Conservation (phyloP, 768 basidiomycete species). For the Tulasnella sp. region DNA sequence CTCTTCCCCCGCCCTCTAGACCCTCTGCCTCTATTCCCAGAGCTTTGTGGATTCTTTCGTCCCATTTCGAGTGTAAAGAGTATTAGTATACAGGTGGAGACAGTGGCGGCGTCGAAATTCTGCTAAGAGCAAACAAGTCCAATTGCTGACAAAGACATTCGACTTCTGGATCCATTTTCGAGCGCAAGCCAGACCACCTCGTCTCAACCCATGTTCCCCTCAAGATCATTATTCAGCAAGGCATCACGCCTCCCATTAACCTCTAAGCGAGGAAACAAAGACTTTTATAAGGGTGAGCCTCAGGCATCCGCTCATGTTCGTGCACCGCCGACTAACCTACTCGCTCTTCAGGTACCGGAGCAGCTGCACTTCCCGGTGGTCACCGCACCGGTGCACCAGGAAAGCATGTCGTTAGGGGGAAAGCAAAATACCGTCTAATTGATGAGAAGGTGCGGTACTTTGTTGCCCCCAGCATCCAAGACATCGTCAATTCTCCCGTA, state of each 20-base stretch:
- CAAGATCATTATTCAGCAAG: slow-evolving; percentile 66
- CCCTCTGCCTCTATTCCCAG: slow-evolving; percentile 22
- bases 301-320: neutral
- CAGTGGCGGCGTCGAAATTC: neutral
- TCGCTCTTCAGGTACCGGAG: slow-evolving; percentile 62
- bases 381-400: slow-evolving; percentile 86
- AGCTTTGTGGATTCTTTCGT: slow-evolving; percentile 26
- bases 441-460: slow-evolving; percentile 82
- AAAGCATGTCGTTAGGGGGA: slow-evolving; percentile 71
- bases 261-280: slow-evolving; percentile 87
- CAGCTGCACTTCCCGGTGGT: slow-evolving; percentile 77
- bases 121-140: neutral
- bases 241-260: slow-evolving; percentile 81
- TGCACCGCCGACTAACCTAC: neutral
- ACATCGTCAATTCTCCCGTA: slow-evolving; percentile 57
- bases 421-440: slow-evolving; percentile 69
- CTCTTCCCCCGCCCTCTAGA: slow-evolving; percentile 26
- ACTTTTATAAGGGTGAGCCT: slow-evolving; percentile 89
- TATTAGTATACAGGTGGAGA: neutral
- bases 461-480: slow-evolving; percentile 70
- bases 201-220: slow-evolving; percentile 57
- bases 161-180: slow-evolving; percentile 18
- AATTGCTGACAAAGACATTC: neutral
- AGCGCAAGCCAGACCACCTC: neutral
- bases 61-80: slow-evolving; percentile 11